Evolutionary conservation across 352 stramenopile species (phyloP).

Genomic region (Pythium plurisporium): DNA sequence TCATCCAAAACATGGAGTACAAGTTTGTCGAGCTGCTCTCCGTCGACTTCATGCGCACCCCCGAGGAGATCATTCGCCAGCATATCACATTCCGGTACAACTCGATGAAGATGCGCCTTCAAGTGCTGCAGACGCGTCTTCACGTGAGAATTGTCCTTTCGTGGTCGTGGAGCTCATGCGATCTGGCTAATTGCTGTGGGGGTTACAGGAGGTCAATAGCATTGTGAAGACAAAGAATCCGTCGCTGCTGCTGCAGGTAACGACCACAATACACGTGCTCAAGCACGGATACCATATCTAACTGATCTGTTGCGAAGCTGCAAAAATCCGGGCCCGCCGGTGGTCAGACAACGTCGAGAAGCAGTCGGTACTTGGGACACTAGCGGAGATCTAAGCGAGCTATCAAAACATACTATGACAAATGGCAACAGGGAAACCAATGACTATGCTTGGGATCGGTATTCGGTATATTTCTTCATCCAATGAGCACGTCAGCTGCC

Average conservation of each 20-base stretch:
- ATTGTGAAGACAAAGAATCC: conserved; percentile 95
- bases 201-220: conserved; percentile 86
- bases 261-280: no score
- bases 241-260: conserved; percentile 89
- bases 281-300: background rate
- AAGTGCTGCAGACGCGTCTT: conserved; percentile 88
- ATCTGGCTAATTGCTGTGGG: background rate
- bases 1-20: conserved; percentile 97
- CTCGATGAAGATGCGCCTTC: conserved; percentile 89
- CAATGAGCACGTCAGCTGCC: no score
- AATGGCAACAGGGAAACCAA: no score
- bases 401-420: background rate
- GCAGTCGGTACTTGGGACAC: conserved; percentile 56
- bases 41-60: conserved; percentile 86
- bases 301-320: conserved; percentile 29
- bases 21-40: conserved; percentile 95
- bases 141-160: conserved; percentile 36
- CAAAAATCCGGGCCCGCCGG: conserved; percentile 50
- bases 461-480: no score
- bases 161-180: background rate
- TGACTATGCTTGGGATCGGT: no score
- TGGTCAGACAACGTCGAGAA: conserved; percentile 34
- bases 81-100: conserved; percentile 94
- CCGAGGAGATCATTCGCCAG: conserved; percentile 88
- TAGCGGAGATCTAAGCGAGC: conserved; percentile 8